phyloP scores from a whole-genome alignment of 768 basidiomycete species.

The Boletus speciosus region DNA sequence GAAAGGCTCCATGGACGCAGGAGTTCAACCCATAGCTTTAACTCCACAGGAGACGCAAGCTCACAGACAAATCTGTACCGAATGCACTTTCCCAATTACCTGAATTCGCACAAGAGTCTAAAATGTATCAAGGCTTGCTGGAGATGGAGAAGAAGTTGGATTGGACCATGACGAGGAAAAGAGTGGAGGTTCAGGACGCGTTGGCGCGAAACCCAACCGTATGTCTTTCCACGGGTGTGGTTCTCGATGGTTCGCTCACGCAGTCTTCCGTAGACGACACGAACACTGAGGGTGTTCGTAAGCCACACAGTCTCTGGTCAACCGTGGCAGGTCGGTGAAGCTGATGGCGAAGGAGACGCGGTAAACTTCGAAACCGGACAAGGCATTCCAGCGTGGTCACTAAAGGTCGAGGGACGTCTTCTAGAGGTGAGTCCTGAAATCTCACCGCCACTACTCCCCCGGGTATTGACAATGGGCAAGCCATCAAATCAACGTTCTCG shows the following conservation, averaged over 20 bases:
- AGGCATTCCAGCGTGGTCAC: constrained; percentile 84
- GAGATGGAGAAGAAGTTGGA: constrained; percentile 90
- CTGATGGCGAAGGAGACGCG: constrained; percentile 33
- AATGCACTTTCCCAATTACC: constrained; percentile 71
- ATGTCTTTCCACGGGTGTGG: not conserved
- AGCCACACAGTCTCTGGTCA: constrained; percentile 87
- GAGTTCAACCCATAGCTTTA: not conserved
- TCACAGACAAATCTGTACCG: constrained; percentile 76
- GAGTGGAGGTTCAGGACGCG: constrained; percentile 89
- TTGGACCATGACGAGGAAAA: constrained; percentile 92
- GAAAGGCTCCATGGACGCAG: not conserved
- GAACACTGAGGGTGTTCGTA: constrained; percentile 81
- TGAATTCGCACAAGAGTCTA: constrained; percentile 75
- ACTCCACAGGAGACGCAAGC: constrained; percentile 61
- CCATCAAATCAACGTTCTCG: constrained; percentile 57
- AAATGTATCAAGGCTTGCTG: constrained; percentile 81
- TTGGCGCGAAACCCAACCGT: constrained; percentile 66
- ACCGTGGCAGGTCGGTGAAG: constrained; percentile 68
- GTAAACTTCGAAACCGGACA: constrained; percentile 76
- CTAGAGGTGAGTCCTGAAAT: constrained; percentile 56
- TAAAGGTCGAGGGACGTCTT: constrained; percentile 84
- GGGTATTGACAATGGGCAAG: constrained; percentile 30
- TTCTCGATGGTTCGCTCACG: not conserved
- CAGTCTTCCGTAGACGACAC: constrained; percentile 56
- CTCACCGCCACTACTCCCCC: not conserved